Evolutionary conservation across 768 basidiomycete genomes (phyloP).

Genomic region (Boletus rubropictus): DNA sequence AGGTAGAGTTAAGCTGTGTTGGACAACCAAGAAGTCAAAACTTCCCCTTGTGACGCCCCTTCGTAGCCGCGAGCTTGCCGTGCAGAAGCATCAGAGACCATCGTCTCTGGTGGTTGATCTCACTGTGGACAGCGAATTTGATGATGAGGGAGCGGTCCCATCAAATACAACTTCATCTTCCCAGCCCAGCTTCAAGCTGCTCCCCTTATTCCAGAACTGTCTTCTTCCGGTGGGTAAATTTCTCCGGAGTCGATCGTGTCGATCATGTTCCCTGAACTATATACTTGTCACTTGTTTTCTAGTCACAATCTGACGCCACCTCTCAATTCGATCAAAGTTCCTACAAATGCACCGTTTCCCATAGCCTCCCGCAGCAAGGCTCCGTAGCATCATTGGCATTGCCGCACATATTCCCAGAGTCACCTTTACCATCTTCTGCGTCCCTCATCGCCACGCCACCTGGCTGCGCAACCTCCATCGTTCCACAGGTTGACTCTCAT

Average conservation of each 20-base stretch:
- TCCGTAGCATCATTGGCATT: not conserved
- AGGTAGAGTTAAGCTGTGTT: conserved; percentile 20
- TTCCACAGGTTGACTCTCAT: not conserved
- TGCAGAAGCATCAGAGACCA: not conserved
- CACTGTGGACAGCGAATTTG: conserved; percentile 10
- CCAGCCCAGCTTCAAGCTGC: not conserved
- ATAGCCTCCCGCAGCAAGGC: conserved; percentile 2
- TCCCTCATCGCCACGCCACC: conserved; percentile 1
- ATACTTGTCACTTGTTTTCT: not conserved
- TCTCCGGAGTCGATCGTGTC: not conserved
- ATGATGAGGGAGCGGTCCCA: not conserved
- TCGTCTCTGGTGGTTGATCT: conserved; percentile 19
- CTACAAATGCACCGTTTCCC: not conserved
- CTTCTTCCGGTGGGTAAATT: conserved; percentile 12
- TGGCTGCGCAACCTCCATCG: not conserved
- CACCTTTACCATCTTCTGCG: not conserved
- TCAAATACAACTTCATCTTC: conserved; percentile 1
- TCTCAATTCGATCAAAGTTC: not conserved
- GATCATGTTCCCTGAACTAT: not conserved
- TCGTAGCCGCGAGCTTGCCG: conserved; percentile 7
- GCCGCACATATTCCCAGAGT: not conserved
- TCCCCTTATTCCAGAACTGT: not conserved
- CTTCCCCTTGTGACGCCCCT: conserved; percentile 16
- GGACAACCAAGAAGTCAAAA: conserved; percentile 14
- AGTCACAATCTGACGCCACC: conserved; percentile 5